Evolutionary conservation across 306 rosid genomes (phyloP), one percentile per base, ranked within the genome.

Genomic region (Sechiopsis laciniata): DNA sequence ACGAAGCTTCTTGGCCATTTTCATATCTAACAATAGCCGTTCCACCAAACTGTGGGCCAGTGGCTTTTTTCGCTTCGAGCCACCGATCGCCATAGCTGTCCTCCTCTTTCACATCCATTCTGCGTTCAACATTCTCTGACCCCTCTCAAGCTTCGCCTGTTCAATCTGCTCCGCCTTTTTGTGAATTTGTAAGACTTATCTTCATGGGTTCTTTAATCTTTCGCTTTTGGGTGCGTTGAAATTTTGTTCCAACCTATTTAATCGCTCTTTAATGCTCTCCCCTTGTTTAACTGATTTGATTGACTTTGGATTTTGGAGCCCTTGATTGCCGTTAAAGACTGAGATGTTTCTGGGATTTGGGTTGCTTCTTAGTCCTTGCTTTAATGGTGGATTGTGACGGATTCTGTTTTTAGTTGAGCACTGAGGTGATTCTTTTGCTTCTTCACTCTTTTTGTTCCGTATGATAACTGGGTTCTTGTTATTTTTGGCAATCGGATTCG

Each of bases 121-220:
- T 32, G 4, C 8, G 2, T 53, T 46, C 78, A 56, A 56, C 53
- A 16, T 45, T 4, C 50, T 53, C 52, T 55, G 73, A 58, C 79
- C 52, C 57, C 42, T 21, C 72, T 45, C 26, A 45, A 12, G 56
- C 54, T 67, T 20, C 40, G 40, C 40, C 6, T 35, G 11, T 67
- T 55, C 52, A 42, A 17, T 24, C 56, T 58, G 2, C 51, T 55
- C 24, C 53, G 17, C 6, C 7, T 14, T 63, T 77, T 55, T 3
- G 15, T 53, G 84, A 77, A 74, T 72, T 74, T 21, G 84, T 80
- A 80, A 76, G 74, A 62, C 82, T 37, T 4, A 11, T 59, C 76
- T 63, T 45, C 21, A 51, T 26, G 51, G 56, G 73, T 63, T 68
- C 37, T 40, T 67, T 53, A 8, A 65, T 51, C 67, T 68, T 45